phyloP scores from a whole-genome alignment of 352 stramenopile genomes.

The Phytophthora crassamura region DNA sequence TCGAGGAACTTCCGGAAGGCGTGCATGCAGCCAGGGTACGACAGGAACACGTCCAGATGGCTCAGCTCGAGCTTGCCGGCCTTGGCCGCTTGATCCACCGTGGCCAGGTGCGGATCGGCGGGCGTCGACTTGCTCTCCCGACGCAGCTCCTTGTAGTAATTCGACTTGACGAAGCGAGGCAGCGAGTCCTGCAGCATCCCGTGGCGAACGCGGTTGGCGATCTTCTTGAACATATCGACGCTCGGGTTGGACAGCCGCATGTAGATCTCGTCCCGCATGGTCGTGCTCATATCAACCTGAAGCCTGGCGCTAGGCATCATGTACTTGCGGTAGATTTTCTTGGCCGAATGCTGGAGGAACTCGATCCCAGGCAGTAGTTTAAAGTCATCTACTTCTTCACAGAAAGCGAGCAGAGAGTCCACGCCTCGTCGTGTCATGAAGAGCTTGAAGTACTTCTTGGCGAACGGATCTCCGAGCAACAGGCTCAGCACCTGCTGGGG shows the following conservation, averaged over 20 bases:
- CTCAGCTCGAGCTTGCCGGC: slow-evolving; percentile 75
- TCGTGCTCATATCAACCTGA: slow-evolving; percentile 85
- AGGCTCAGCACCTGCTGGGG: slow-evolving; percentile 58
- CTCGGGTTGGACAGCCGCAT: slow-evolving; percentile 67
- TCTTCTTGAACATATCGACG: slow-evolving; percentile 89
- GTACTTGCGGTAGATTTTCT: slow-evolving; percentile 90
- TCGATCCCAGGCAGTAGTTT: slow-evolving; percentile 83
- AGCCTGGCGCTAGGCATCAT: slow-evolving; percentile 76
- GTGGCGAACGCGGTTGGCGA: slow-evolving; percentile 62
- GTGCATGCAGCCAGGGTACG: slow-evolving; percentile 69
- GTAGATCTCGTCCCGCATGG: slow-evolving; percentile 83
- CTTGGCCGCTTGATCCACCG: slow-evolving; percentile 71
- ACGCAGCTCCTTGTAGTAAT: slow-evolving; percentile 71
- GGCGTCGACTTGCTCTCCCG: slow-evolving; percentile 49
- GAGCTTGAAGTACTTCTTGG: slow-evolving; percentile 78
- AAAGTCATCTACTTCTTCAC: slow-evolving; percentile 80
- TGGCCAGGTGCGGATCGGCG: slow-evolving; percentile 57
- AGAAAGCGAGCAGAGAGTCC: slow-evolving; percentile 77
- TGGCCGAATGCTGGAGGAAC: slow-evolving; percentile 84
- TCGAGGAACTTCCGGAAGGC: slow-evolving; percentile 79
- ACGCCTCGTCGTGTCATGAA: slow-evolving; percentile 76
- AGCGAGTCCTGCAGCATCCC: slow-evolving; percentile 85
- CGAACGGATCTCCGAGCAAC: slow-evolving; percentile 61
- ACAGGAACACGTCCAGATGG: slow-evolving; percentile 78
- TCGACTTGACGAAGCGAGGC: slow-evolving; percentile 78